phyloP scores from a whole-genome alignment of 257 asterid species.

The Schizonepeta tenuifolia region DNA sequence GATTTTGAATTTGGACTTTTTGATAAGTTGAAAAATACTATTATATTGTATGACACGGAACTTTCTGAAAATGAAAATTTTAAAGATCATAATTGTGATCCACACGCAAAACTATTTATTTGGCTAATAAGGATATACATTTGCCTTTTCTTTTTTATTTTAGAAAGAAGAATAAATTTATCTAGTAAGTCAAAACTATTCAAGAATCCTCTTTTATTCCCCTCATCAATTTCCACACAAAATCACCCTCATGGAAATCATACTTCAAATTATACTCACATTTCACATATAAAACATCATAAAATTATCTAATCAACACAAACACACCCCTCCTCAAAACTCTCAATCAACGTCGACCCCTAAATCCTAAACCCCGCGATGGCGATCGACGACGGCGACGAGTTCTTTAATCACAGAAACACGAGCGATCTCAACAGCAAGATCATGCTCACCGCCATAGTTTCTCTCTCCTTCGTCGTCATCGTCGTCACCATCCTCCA shows the following conservation, averaged over 20 bases:
- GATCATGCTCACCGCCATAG: conserved; percentile 75
- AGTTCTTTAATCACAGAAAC: background rate
- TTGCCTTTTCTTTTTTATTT: too few relatives aligned
- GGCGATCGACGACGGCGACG: conserved; percentile 40
- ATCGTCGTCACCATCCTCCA: conserved; percentile 65
- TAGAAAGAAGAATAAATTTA: too few relatives aligned
- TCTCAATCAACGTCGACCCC: background rate
- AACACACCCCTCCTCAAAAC: background rate
- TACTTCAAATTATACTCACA: background rate
- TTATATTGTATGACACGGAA: too few relatives aligned
- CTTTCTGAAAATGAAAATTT: too few relatives aligned
- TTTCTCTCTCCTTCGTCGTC: conserved; percentile 65
- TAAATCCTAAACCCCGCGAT: conserved; percentile 31
- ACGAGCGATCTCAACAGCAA: conserved; percentile 50
- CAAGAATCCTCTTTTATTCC: background rate
- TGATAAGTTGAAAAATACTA: too few relatives aligned
- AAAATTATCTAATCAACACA: too few relatives aligned
- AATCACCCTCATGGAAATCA: conserved; percentile 17
- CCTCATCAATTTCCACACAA: background rate
- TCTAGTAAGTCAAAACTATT: background rate
- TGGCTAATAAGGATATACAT: too few relatives aligned
- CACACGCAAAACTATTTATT: too few relatives aligned
- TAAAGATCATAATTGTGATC: too few relatives aligned
- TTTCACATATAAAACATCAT: background rate
- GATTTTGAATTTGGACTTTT: too few relatives aligned